Percentiles rank a stretch among this genome's conserved stretches.
Evolutionary conservation across 2,329 filamentous ascomycete genomes (phyloP).

Genomic region (Tympanopsis confertula): DNA sequence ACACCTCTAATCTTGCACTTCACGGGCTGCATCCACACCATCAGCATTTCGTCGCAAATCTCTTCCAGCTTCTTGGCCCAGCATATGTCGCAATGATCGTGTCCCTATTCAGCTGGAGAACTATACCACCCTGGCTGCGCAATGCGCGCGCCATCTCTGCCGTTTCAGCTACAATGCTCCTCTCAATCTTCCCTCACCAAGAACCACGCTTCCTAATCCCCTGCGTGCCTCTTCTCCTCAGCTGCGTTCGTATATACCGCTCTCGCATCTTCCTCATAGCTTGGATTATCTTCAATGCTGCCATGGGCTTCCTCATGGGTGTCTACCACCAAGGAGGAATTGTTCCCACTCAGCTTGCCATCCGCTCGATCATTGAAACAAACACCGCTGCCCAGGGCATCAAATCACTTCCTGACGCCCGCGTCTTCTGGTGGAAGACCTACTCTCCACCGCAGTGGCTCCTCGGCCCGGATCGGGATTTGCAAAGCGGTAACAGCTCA

Average conservation of each 20-base stretch:
- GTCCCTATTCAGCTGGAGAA: slow-evolving; percentile 9
- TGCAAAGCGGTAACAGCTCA: slow-evolving; percentile 33
- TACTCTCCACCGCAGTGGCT: slow-evolving; percentile 39
- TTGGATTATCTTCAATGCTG: slow-evolving; percentile 35
- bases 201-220: slow-evolving; percentile 39
- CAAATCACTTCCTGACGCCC: slow-evolving; percentile 8
- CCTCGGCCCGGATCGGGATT: slow-evolving; percentile 19
- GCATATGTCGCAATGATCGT: slow-evolving; percentile 29
- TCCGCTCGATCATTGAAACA: slow-evolving; percentile 13
- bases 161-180: slow-evolving; percentile 8
- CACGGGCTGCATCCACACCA: slow-evolving; percentile 40
- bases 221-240: slow-evolving; percentile 34
- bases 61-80: slow-evolving; percentile 38
- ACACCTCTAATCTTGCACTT: slow-evolving; percentile 32
- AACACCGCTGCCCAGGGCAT: slow-evolving; percentile 17
- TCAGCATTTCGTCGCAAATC: slow-evolving; percentile 35
- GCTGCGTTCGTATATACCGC: slow-evolving; percentile 27
- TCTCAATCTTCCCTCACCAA: slow-evolving; percentile 24
- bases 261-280: slow-evolving; percentile 14
- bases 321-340: slow-evolving; percentile 40
- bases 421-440: slow-evolving; percentile 41
- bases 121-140: background rate
- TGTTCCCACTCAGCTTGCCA: slow-evolving; percentile 31
- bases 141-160: slow-evolving; percentile 9
- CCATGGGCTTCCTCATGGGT: slow-evolving; percentile 34